Percentiles rank a stretch among this genome's conserved stretches.
Evolutionary conservation across 2,329 filamentous ascomycete species (phyloP).

Genomic region (Fusarium newnesense): DNA sequence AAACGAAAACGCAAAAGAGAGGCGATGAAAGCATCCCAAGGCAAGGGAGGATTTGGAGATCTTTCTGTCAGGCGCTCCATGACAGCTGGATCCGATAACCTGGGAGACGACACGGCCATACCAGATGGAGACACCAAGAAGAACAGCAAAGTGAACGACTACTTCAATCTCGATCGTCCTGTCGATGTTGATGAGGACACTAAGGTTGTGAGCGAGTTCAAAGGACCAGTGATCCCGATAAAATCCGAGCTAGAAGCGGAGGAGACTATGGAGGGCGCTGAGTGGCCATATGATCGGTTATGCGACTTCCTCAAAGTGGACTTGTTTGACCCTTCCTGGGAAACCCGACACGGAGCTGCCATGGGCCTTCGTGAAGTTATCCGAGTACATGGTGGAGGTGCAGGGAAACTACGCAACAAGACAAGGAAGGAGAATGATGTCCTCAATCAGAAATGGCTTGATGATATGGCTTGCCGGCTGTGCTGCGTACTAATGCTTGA

Average conservation of each 20-base stretch:
- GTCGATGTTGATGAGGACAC: constrained; percentile 85
- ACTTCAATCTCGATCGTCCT: constrained; percentile 87
- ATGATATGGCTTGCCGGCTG: constrained; percentile 93
- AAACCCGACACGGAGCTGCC: constrained; percentile 93
- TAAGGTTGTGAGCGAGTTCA: constrained; percentile 95
- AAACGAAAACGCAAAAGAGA: constrained; percentile 95
- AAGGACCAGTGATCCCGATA: constrained; percentile 81
- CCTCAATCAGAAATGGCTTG: constrained; percentile 86
- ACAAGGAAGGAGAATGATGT: constrained; percentile 78
- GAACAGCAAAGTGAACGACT: constrained; percentile 78
- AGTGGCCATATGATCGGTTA: constrained; percentile 94
- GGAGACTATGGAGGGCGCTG: constrained; percentile 77
- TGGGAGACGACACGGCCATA: constrained; percentile 68
- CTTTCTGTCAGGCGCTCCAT: constrained; percentile 75
- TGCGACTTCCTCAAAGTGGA: constrained; percentile 95
- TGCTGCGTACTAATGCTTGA: constrained; percentile 98
- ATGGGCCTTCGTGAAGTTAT: constrained; percentile 94
- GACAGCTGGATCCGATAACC: constrained; percentile 69
- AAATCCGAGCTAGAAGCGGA: constrained; percentile 88
- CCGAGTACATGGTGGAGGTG: constrained; percentile 89
- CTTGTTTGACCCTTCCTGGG: constrained; percentile 93
- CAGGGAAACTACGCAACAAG: constrained; percentile 80
- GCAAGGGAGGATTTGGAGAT: constrained; percentile 90
- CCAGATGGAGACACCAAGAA: constrained; percentile 64
- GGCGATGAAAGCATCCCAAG: constrained; percentile 84